These are phyloP conservation scores for Penicillium fimorum DNA, from an alignment of 495 filamentous ascomycete genomes.

Conservation along the genomic window DNA sequence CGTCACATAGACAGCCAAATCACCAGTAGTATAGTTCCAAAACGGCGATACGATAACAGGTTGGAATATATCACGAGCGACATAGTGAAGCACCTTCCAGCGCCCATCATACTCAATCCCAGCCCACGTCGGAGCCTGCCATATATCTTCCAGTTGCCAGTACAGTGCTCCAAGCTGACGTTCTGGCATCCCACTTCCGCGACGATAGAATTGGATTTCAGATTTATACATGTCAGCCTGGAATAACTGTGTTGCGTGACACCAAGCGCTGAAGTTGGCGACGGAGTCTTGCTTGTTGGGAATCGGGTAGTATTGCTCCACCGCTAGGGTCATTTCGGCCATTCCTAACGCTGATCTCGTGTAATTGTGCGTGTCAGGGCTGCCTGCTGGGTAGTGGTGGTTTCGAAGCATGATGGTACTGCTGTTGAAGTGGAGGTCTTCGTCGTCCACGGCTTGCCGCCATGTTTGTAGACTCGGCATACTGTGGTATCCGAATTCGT, in stretches of 20 bases:
- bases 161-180: conserved; percentile 63
- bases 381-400: conserved; percentile 61
- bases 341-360: conserved; percentile 45
- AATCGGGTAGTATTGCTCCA: conserved; percentile 59
- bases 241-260: conserved; percentile 64
- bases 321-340: conserved; percentile 64
- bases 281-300: conserved; percentile 55
- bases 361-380: conserved; percentile 42
- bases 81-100: conserved; percentile 65
- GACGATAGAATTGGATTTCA: conserved; percentile 65
- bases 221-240: conserved; percentile 65
- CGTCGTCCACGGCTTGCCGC: conserved; percentile 51
- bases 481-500: conserved; percentile 66
- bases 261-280: conserved; percentile 70
- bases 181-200: conserved; percentile 58
- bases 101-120: conserved; percentile 62
- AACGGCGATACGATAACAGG: conserved; percentile 61
- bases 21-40: conserved; percentile 54
- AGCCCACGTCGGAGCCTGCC: conserved; percentile 68
- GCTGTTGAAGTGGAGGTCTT: conserved; percentile 61
- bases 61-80: conserved; percentile 59
- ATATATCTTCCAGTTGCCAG: conserved; percentile 71
- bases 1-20: conserved; percentile 59
- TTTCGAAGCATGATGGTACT: conserved; percentile 59
- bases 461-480: conserved; percentile 66